Percentiles rank a stretch among this genome's conserved stretches.
Conservation (phyloP, 164 flowering plant genomes). For the Buxus sempervirens region DNA sequence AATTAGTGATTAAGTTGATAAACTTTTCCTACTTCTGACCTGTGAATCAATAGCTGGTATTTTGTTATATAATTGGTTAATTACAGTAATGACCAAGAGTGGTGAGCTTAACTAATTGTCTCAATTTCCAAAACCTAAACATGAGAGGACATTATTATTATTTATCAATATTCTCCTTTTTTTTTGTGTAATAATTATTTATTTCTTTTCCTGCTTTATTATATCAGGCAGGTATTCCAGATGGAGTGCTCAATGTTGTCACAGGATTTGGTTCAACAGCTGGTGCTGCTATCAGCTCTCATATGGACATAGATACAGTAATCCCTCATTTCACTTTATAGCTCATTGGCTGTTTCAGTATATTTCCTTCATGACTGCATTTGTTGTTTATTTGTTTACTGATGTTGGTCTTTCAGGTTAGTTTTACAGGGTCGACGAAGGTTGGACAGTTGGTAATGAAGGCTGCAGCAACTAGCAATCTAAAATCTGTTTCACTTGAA, state of each 20-base stretch:
- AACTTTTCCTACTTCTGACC: too few relatives aligned
- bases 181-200: background rate
- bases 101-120: too few relatives aligned
- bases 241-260: constrained; percentile 83
- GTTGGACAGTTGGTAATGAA: constrained; percentile 66
- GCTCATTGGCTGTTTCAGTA: background rate
- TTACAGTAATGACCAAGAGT: too few relatives aligned
- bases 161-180: background rate
- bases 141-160: background rate
- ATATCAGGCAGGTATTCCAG: constrained; percentile 82
- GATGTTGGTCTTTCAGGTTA: constrained; percentile 35
- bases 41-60: too few relatives aligned
- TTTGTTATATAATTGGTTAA: too few relatives aligned
- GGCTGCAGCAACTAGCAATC: constrained; percentile 75
- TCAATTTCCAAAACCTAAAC: too few relatives aligned
- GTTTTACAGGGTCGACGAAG: constrained; percentile 84
- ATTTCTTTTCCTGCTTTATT: background rate
- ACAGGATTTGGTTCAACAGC: constrained; percentile 71
- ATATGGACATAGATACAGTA: constrained; percentile 87
- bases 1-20: too few relatives aligned
- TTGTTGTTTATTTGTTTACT: background rate
- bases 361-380: background rate
- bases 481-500: constrained; percentile 70
- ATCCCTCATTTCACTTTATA: background rate
- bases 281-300: constrained; percentile 77